phyloP scores from a whole-genome alignment of 768 basidiomycete genomes.

The Auricularia heimuer region DNA sequence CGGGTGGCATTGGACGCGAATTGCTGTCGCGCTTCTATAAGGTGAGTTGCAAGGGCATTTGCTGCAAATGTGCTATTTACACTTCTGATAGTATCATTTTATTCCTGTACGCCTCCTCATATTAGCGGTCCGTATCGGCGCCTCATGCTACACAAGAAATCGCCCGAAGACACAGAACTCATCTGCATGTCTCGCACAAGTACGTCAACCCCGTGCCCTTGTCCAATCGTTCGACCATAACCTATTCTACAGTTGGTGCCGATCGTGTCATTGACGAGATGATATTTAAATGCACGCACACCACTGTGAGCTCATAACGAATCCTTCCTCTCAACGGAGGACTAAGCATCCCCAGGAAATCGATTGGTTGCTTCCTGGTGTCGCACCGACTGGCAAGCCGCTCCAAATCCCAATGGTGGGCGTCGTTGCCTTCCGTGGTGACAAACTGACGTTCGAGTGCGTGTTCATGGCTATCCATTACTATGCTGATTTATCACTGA shows the following conservation, averaged over 20 bases:
- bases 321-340: neutral
- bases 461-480: conserved; percentile 9
- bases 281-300: conserved; percentile 33
- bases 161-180: conserved; percentile 35
- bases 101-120: conserved; percentile 26
- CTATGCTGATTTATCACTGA: neutral
- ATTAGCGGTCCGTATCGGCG: conserved; percentile 9
- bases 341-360: conserved; percentile 22
- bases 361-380: conserved; percentile 41
- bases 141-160: conserved; percentile 26
- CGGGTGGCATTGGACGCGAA: conserved; percentile 44
- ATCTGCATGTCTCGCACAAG: conserved; percentile 40
- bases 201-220: conserved; percentile 23
- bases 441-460: conserved; percentile 40
- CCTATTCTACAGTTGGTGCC: conserved; percentile 24
- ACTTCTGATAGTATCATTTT: conserved; percentile 33
- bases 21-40: conserved; percentile 43
- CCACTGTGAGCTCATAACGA: conserved; percentile 18
- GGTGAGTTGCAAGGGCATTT: conserved; percentile 13
- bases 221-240: too few relatives aligned
- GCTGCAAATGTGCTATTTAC: neutral
- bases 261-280: conserved; percentile 44
- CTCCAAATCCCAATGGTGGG: conserved; percentile 43
- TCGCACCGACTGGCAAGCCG: conserved; percentile 41
- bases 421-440: conserved; percentile 47